Evolutionary conservation across 2,329 filamentous ascomycete genomes (phyloP), one percentile per base, ranked within the genome.

Genomic region (Leptographium lundbergii): DNA sequence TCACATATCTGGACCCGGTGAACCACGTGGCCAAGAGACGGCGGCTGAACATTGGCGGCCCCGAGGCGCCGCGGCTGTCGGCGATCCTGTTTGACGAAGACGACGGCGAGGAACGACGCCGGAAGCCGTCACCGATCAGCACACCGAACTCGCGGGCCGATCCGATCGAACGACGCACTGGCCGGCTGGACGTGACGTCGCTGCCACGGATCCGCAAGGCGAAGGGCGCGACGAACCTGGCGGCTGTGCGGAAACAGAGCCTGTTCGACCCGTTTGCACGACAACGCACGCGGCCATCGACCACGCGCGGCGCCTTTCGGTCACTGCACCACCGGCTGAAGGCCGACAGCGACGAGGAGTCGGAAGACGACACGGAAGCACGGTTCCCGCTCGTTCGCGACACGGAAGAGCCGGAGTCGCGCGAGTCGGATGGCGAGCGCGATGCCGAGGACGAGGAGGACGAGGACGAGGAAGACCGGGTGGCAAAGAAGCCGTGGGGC

Each of bases 361-460:
- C 90, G 0, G 91, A 96, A 63, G 91, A 95, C 64, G 91, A 96
- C 59, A 75, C 72, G 1, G 81, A 82, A 63, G 81, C 81, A 54
- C 73, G 75, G 47, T 74, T 74, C 39, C 83, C 87, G 14, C 72
- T 85, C 55, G 82, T 81, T 14, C 80, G 86, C 53, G 90, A 91
- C 68, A 95, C 89, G 0, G 91, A 95, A 68, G 91, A 94, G 64
- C 84, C 85, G 39, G 91, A 94, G 61, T 95, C 89, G 45, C 58
- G 60, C 4, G 42, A 56, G 4, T 59, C 53, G 0, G 59, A 59
- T 1, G 52, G 24, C 10, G 61, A 60, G 36, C 50, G 55, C 5
- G 59, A 62, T 19, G 39, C 27, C 0, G 55, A 50, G 17, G 56
- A 60, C 3, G 59, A 63, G 5, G 59, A 62, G 9, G 57, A 60